These are phyloP conservation scores for Phyllostachys edulis DNA, from an alignment of 176 grass and related monocot species.

Conservation along the genomic window DNA sequence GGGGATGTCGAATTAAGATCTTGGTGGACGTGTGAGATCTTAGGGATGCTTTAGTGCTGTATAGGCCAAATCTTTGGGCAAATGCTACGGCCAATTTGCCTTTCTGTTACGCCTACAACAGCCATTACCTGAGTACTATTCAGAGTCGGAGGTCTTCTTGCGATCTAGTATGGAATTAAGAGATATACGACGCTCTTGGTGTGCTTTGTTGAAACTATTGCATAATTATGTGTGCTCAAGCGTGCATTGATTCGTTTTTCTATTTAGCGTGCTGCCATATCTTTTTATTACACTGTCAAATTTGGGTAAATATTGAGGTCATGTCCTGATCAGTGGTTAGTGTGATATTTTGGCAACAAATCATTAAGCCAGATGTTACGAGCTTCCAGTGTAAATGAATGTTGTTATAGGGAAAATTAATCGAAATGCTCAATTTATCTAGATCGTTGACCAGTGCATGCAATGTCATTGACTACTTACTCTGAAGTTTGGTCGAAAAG, in stretches of 20 bases:
- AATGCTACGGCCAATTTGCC: not conserved
- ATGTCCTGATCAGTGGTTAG: not conserved
- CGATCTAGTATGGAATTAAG: not conserved
- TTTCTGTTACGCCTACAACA: not conserved
- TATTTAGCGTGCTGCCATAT: not conserved
- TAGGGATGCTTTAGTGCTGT: not conserved
- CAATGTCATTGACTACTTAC: not conserved
- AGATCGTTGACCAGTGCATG: not conserved
- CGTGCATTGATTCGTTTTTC: not conserved
- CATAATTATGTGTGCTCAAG: not conserved
- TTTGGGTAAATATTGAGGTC: not conserved
- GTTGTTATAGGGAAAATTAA: not conserved
- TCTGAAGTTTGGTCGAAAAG: not conserved
- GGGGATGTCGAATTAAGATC: not conserved
- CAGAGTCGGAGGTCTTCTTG: not conserved
- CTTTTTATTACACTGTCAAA: not conserved
- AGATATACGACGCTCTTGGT: not conserved
- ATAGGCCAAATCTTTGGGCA: not conserved
- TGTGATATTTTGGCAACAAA: not conserved
- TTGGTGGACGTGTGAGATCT: not conserved
- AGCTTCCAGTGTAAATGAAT: constrained; percentile 1
- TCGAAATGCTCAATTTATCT: not conserved
- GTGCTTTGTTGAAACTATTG: not conserved
- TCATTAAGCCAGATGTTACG: not conserved
- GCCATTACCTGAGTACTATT: not conserved